phyloP scores from a whole-genome alignment of 805 yeast genomes.

The Ogataea ganodermae region DNA sequence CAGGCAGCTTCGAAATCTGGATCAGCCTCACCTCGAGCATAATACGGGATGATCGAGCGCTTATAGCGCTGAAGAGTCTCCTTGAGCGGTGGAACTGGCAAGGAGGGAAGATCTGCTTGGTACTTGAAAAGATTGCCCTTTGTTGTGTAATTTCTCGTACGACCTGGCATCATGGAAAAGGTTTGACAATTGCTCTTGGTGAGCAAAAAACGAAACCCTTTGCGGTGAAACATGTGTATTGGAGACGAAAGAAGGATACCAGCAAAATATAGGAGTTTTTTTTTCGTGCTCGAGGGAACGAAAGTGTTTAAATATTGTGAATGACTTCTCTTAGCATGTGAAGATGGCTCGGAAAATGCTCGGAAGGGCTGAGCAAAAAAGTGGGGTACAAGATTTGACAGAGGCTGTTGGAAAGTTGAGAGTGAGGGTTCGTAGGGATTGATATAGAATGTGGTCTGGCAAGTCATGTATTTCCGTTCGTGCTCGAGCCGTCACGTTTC shows the following conservation, averaged over 20 bases:
- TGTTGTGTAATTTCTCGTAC: neutral
- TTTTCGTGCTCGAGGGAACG: too few relatives aligned
- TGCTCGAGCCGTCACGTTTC: slow-evolving; percentile 2
- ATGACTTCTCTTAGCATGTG: neutral
- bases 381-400: neutral
- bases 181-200: neutral
- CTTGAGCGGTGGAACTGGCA: slow-evolving; percentile 84
- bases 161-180: neutral
- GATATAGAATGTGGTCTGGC: neutral
- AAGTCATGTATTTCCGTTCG: neutral
- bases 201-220: neutral
- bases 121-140: slow-evolving; percentile 71
- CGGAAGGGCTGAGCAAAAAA: neutral
- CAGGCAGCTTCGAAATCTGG: slow-evolving; percentile 42
- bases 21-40: slow-evolving; percentile 51
- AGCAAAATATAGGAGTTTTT: too few relatives aligned
- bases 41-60: slow-evolving; percentile 69
- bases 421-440: neutral
- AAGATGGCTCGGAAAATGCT: neutral
- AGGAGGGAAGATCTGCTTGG: slow-evolving; percentile 73
- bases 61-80: slow-evolving; percentile 72
- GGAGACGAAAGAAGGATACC: neutral
- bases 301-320: neutral
- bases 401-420: too few relatives aligned
- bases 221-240: neutral